Evolutionary conservation across 1,139 yeast genomes (phyloP), one percentile per base, ranked within the genome.

Genomic region (Lodderomyces margitis): DNA sequence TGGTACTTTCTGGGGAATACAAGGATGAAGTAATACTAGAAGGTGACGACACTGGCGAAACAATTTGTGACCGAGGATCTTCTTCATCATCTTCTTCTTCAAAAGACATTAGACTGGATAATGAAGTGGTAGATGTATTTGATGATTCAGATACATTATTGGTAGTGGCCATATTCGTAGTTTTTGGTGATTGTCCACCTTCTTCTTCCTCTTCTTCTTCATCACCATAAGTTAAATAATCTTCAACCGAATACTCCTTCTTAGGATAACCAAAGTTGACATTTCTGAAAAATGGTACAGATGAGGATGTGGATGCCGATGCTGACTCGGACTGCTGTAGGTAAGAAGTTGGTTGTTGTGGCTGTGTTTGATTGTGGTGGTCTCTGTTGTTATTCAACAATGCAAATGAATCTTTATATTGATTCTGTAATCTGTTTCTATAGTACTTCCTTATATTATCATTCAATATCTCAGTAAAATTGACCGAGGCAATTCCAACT

Each of bases 401-500:
- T 28, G 72, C 59, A 57, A 70, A 70, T 25, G 70, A 60, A 33
- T 48, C 52, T 20, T 47, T 47, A 21, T 48, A 48, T 39, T 46
- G 50, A 38, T 42, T 46, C 31, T 43, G 43, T 14, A 40, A 35
- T 36, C 40, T 41, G 28, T 38, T 38, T 35, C 55, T 56, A 45
- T 68, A 69, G 49, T 68, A 66, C 37, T 55, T 57, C 34, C 69
- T 57, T 42, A 71, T 58, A 44, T 67, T 68, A 34, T 70, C 77
- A 44, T 70, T 68, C 46, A 69, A 56, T 21, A 68, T 64, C 52
- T 68, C 61, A 21, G 69, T 64, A 52, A 70, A 68, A 48, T 68
- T 66, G 40, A 64, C 59, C 4, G 68, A 58, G n/a, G 54, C 51
- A 34, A 52, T 47, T 27, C 49, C 51, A 35, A 41, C 35, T 24